Evolutionary conservation across 352 stramenopile genomes (phyloP).

Genomic region (Phytophthora cactorum): DNA sequence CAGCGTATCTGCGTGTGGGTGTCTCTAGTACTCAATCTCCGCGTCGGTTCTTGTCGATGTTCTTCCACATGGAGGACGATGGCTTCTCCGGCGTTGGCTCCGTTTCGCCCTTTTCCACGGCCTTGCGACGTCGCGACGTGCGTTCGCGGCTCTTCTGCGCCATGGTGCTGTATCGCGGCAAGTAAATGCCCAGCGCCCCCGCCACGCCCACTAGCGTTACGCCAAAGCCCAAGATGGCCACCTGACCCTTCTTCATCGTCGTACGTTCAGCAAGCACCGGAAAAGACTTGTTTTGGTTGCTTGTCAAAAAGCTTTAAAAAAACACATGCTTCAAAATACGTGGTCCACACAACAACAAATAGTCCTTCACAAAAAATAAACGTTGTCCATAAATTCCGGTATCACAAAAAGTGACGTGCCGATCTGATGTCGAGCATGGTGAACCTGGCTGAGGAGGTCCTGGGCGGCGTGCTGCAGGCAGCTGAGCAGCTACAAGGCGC

Average conservation of each 20-base stretch:
- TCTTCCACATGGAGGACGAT: conserved; percentile 58
- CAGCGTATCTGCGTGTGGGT: not conserved
- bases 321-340: not conserved
- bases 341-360: conserved; percentile 2
- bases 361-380: too few relatives aligned
- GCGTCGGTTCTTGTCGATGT: conserved; percentile 46
- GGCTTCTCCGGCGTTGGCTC: conserved; percentile 8
- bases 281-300: not conserved
- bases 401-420: not conserved
- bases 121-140: conserved; percentile 23
- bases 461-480: conserved; percentile 58
- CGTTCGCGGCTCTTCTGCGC: conserved; percentile 47
- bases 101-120: conserved; percentile 23
- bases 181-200: conserved; percentile 42
- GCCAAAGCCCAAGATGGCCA: conserved; percentile 42
- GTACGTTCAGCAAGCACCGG: not conserved
- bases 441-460: conserved; percentile 66
- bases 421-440: conserved; percentile 27
- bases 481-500: conserved; percentile 60
- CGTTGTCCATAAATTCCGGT: too few relatives aligned
- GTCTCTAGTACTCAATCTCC: conserved; percentile 24
- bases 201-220: conserved; percentile 41
- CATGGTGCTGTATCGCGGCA: conserved; percentile 53
- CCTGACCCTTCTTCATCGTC: conserved; percentile 40
- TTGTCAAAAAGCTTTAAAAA: conserved; percentile 11